phyloP scores from a whole-genome alignment of 345 rosid species.

The Hypericum androsaemum region DNA sequence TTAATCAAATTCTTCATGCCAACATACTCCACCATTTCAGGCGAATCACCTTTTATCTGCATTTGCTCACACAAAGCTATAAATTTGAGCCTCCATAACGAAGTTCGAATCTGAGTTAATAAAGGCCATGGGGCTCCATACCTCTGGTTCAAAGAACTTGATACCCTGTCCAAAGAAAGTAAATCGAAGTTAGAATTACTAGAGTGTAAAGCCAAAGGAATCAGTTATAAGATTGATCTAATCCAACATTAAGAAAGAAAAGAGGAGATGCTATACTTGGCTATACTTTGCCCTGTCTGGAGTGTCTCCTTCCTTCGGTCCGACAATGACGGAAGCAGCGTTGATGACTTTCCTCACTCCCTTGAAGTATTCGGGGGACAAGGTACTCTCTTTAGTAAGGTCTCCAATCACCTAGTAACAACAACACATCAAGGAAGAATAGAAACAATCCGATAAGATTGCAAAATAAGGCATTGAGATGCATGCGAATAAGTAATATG shows the following conservation, averaged over 20 bases:
- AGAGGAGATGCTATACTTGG: conserved; percentile 36
- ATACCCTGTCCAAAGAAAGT: conserved; percentile 53
- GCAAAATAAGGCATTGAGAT: too few species aligned
- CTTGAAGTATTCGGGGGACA: conserved; percentile 58
- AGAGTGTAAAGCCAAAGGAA: not conserved
- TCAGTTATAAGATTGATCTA: too few species aligned
- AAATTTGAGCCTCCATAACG: conserved; percentile 1
- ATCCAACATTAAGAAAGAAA: conserved; percentile 5
- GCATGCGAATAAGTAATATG: too few species aligned
- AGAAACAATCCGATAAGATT: not conserved
- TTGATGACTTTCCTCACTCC: conserved; percentile 83
- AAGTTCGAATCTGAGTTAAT: conserved; percentile 10
- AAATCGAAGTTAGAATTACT: conserved; percentile 19
- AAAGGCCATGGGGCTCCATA: conserved; percentile 17
- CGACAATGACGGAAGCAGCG: conserved; percentile 82
- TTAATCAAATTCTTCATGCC: conserved; percentile 86
- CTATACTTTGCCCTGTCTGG: conserved; percentile 89
- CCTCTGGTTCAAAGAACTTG: conserved; percentile 98
- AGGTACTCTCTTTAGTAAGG: conserved; percentile 58
- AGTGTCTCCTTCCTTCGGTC: conserved; percentile 98
- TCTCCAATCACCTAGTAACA: conserved; percentile 42
- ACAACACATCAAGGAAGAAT: conserved; percentile 5
- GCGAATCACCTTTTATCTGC: conserved; percentile 93
- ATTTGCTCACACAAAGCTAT: conserved; percentile 14
- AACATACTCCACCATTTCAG: conserved; percentile 75